Conservation (phyloP, 257 asterid genomes). For the Coffea canephora region DNA sequence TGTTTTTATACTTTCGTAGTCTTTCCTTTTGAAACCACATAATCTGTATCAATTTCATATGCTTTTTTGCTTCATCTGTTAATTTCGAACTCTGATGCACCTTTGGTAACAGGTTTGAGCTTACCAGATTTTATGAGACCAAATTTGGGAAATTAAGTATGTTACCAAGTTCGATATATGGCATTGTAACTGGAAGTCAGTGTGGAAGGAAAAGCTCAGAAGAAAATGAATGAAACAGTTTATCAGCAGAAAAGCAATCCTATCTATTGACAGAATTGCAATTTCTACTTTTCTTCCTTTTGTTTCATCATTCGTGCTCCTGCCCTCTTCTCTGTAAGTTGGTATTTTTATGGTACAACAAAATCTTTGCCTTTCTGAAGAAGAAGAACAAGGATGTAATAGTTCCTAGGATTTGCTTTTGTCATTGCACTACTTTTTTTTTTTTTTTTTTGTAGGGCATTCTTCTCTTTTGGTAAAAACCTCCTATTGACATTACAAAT, state of each 20-base stretch:
- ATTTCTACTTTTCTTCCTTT: not conserved
- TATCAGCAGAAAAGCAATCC: not conserved
- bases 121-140: not conserved
- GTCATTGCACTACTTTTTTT: too few species aligned
- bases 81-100: not conserved
- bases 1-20: not conserved
- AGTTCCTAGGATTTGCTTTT: too few species aligned
- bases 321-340: not conserved
- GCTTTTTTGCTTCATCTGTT: not conserved
- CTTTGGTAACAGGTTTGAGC: not conserved
- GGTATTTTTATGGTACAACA: not conserved
- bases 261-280: not conserved
- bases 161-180: not conserved
- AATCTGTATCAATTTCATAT: too few species aligned
- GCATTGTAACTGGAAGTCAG: not conserved
- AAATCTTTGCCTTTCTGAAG: too few species aligned
- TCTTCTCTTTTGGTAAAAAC: too few species aligned
- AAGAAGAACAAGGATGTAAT: too few species aligned
- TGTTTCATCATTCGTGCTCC: not conserved
- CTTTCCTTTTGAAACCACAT: too few species aligned
- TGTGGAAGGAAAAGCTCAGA: not conserved
- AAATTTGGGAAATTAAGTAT: not conserved
- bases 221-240: not conserved
- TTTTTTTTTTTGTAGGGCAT: too few species aligned
- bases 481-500: too few species aligned